Percentiles rank a stretch among this genome's conserved stretches.
These are phyloP conservation scores for Samsoniella hepiali DNA, from an alignment of 2,329 filamentous ascomycete species.

Conservation along the genomic window DNA sequence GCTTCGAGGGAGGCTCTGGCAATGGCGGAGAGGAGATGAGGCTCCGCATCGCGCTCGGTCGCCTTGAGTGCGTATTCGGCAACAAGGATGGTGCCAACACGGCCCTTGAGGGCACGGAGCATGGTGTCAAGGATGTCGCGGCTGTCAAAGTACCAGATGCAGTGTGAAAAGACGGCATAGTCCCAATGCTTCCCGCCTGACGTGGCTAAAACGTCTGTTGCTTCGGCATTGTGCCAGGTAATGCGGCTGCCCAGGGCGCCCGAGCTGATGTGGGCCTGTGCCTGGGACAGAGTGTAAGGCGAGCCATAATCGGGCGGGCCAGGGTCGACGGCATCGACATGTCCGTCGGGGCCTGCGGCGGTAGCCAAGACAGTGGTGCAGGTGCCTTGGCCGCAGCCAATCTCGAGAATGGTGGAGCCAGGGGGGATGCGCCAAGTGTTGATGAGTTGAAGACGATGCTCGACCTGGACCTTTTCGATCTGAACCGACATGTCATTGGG, in stretches of 20 bases:
- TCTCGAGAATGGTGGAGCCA: constrained; percentile 48
- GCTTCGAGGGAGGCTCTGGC: constrained; percentile 43
- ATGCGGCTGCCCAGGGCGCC: constrained; percentile 41
- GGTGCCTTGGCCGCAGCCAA: constrained; percentile 60
- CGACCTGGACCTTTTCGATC: constrained; percentile 27
- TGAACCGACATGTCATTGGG: constrained; percentile 13
- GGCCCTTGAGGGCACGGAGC: constrained; percentile 24
- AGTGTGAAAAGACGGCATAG: constrained; percentile 47
- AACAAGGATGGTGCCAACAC: constrained; percentile 23
- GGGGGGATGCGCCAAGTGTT: constrained; percentile 35
- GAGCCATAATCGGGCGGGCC: constrained; percentile 47
- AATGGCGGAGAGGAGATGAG: constrained; percentile 52
- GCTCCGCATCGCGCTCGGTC: constrained; percentile 34
- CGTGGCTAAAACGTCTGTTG: constrained; percentile 34
- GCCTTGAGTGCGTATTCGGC: constrained; percentile 34
- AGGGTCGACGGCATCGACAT: constrained; percentile 52
- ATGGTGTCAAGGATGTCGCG: constrained; percentile 28
- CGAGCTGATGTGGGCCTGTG: constrained; percentile 43
- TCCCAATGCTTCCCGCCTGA: constrained; percentile 35
- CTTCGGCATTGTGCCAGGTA: constrained; percentile 40
- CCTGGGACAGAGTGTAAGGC: constrained; percentile 48
- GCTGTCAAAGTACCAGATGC: constrained; percentile 52
- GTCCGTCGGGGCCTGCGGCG: constrained; percentile 41
- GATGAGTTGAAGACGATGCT: constrained; percentile 37
- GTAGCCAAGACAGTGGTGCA: constrained; percentile 52